Evolutionary conservation across 2,329 filamentous ascomycete species (phyloP).

Genomic region (Colletotrichum lupini): DNA sequence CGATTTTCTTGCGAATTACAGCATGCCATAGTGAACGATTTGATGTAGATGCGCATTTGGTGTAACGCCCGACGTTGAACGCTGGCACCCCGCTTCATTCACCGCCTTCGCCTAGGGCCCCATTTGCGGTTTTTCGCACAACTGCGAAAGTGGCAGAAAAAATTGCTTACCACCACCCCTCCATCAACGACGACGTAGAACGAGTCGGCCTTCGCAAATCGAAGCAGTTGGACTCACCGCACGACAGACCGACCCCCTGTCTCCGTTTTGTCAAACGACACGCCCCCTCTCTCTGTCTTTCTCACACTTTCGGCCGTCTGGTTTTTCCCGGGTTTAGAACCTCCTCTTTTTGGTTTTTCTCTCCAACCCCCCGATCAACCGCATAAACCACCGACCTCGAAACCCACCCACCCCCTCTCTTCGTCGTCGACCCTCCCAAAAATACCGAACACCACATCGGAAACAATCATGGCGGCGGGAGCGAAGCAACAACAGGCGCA

Average conservation of each 20-base stretch:
- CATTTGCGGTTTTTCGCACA: slow-evolving; percentile 29
- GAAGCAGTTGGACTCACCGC: slow-evolving; percentile 28
- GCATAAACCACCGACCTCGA: slow-evolving; percentile 27
- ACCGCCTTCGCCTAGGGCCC: slow-evolving; percentile 55
- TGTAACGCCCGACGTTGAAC: not conserved
- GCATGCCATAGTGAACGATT: not conserved
- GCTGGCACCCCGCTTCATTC: not conserved
- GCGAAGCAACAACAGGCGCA: slow-evolving; percentile 57
- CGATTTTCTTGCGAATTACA: too few relatives aligned
- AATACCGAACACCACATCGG: slow-evolving; percentile 9
- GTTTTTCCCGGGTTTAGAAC: slow-evolving; percentile 32
- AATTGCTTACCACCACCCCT: slow-evolving; percentile 35
- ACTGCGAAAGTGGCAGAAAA: slow-evolving; percentile 30
- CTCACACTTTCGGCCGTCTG: slow-evolving; percentile 31
- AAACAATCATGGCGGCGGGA: slow-evolving; percentile 43
- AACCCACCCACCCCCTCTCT: slow-evolving; percentile 28
- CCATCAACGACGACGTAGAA: slow-evolving; percentile 23
- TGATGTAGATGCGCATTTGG: not conserved
- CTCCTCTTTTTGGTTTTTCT: slow-evolving; percentile 37
- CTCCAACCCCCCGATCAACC: slow-evolving; percentile 26
- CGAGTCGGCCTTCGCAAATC: slow-evolving; percentile 29
- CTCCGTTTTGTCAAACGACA: slow-evolving; percentile 33
- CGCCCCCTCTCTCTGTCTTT: slow-evolving; percentile 18
- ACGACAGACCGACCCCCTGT: slow-evolving; percentile 35
- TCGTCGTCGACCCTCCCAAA: slow-evolving; percentile 17